These are phyloP conservation scores for Mucor lusitanicus DNA, from an alignment of 371 early-diverging fungal genomes.

Conservation along the genomic window DNA sequence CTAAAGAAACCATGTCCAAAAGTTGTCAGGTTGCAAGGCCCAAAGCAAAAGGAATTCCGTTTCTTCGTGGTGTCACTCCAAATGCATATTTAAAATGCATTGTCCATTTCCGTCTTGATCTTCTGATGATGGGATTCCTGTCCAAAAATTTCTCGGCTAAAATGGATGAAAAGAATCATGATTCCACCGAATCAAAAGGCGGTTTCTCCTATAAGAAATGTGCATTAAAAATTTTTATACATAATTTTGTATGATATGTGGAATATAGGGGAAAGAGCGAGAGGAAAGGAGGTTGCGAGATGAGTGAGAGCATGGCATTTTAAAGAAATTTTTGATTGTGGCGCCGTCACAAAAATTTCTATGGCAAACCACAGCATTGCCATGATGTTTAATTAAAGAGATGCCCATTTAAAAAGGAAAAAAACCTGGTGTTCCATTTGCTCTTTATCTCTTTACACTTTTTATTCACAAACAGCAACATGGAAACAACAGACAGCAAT, in stretches of 20 bases:
- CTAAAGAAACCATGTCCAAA: too few species aligned
- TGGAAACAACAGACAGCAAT: background rate
- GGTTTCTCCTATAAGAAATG: background rate
- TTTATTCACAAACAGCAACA: background rate
- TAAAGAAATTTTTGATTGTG: constrained; percentile 14
- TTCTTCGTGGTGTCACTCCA: background rate
- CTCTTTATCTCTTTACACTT: background rate
- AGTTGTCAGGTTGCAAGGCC: too few species aligned
- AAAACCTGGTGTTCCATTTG: background rate
- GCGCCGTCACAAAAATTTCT: constrained; percentile 22
- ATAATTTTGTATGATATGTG: background rate
- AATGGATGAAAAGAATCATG: background rate
- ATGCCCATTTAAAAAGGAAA: background rate
- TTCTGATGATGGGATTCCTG: background rate
- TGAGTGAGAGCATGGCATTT: background rate
- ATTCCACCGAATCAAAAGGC: background rate
- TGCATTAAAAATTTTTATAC: background rate
- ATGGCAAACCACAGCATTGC: background rate
- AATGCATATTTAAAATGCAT: background rate
- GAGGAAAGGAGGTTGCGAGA: background rate
- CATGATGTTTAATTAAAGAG: background rate
- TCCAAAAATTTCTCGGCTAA: background rate
- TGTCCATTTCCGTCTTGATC: background rate
- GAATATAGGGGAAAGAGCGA: background rate
- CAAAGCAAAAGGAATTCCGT: background rate